Evolutionary conservation across 2,329 filamentous ascomycete genomes (phyloP), one percentile per base, ranked within the genome.

Genomic region (Parascedosporium putredinis): DNA sequence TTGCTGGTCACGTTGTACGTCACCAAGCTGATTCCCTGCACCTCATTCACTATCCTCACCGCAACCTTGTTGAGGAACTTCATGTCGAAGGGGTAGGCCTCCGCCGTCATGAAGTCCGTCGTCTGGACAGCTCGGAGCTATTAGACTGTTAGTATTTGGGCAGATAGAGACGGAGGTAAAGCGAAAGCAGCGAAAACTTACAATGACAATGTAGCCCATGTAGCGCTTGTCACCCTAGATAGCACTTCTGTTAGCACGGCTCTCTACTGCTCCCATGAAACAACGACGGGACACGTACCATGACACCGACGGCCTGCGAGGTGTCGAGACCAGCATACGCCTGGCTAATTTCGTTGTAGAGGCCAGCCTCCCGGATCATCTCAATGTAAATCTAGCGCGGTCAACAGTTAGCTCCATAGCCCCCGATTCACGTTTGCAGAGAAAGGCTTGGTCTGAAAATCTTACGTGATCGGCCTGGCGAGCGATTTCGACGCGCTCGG

Each of bases 401-500:
- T 23, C 10, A 5, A n/a, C 25, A n/a, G 16, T 22, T 10, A 4
- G n/a, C n/a, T n/a, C n/a, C n/a, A n/a, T n/a, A n/a, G n/a, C n/a
- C n/a, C n/a, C n/a, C n/a, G n/a, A n/a, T n/a, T n/a, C n/a, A n/a
- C n/a, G n/a, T n/a, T n/a, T n/a, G n/a, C n/a, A n/a, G n/a, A n/a
- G n/a, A n/a, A n/a, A n/a, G n/a, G n/a, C n/a, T n/a, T n/a, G n/a
- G n/a, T n/a, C n/a, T n/a, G n/a, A n/a, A n/a, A n/a, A n/a, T n/a
- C n/a, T 23, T 44, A 50, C 47, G 60, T 79, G 62, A 59, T 90
- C 87, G 1, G 86, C 86, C 62, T 85, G 72, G n/a, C 86, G 71
- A 2, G 81, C 87, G 55, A 95, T 93, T 50, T 80, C 79, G 14
- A 95, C 84, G 38, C 84, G 79, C 62, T 90, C 85, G 2, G 74